Percentiles rank a stretch among this genome's conserved stretches.
Conservation (phyloP, 805 yeast genomes). For the Tetrapisispora phaffii region DNA sequence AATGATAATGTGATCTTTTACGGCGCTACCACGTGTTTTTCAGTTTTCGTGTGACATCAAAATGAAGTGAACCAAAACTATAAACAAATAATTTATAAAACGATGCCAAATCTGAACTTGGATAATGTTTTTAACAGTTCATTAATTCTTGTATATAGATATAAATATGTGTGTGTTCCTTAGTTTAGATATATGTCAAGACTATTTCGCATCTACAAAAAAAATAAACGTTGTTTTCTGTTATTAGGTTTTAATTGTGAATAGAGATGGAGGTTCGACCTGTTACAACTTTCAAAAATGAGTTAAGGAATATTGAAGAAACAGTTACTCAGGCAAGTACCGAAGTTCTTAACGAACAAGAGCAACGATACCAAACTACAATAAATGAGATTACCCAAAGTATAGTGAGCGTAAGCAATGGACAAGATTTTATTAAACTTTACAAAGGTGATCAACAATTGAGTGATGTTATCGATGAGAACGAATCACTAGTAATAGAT, state of each 20-base stretch:
- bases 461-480: neutral
- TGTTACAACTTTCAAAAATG: neutral
- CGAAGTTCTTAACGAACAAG: slow-evolving; percentile 15
- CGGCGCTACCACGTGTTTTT: too few species aligned
- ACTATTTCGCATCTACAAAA: too few species aligned
- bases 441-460: neutral
- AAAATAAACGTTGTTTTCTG: neutral
- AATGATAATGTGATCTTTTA: too few species aligned
- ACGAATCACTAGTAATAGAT: slow-evolving; percentile 7
- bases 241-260: neutral
- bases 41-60: too few species aligned
- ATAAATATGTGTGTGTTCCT: too few species aligned
- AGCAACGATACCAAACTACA: slow-evolving; percentile 10
- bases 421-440: slow-evolving; percentile 13
- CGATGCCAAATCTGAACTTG: too few species aligned
- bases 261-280: neutral
- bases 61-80: too few species aligned
- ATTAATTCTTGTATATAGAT: too few species aligned
- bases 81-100: too few species aligned
- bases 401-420: slow-evolving; percentile 13
- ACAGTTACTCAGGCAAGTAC: slow-evolving; percentile 12
- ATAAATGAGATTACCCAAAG: slow-evolving; percentile 18
- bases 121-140: too few species aligned
- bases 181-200: too few species aligned
- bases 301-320: slow-evolving; percentile 10